Base-by-base conservation (phyloP, 2,329 filamentous ascomycete species). In the Coccinonectria pachysandricola region DNA sequence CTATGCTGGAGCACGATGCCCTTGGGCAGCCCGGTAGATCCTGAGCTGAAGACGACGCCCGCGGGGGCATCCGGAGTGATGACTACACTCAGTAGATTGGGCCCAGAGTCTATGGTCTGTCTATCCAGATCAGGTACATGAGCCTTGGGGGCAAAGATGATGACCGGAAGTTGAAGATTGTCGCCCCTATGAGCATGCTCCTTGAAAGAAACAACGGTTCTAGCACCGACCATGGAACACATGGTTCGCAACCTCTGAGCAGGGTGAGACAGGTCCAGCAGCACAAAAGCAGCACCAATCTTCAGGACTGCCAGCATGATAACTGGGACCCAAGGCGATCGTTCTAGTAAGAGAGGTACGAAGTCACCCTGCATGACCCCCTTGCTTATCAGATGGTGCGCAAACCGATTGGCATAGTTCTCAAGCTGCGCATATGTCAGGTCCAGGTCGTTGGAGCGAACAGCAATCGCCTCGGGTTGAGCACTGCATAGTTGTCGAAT, bases 401-500 rank as follows among this genome's bases (percentile, higher is more conserved):
- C 16, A 20, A 26, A 26, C n/a, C 6, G 17, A 9, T 19, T 26
- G n/a, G 24, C 19, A 20, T 26, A 26, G 8, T 19, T 9, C 11
- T 26, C 24, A 8, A 26, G 5, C 14, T 26, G 8, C 12, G 15
- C 12, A 26, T 26, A 26, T 18, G 24, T 26, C 17, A 26, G 15
- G 15, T 26, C 17, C 3, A 26, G 13, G 15, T 26, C 24, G 12
- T 12, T 19, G 18, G 24, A 26, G 17, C 20, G 24, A 26, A 26
- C 12, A 12, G 24, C 24, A 7, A 20, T 15, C 20, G 24, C 24
- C 4, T 19, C 8, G 12, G 24, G 24, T 20, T 26, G 24, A n/a
- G 24, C 17, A 19, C 7, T 26, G 11, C 24, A 26, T 18, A 26
- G n/a, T 19, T 26, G 24, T 11, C 17, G 24, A 26, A 26, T 26